Evolutionary conservation across 164 flowering plant genomes (phyloP), one percentile per base, ranked within the genome.

Genomic region (Brasenia schreberi): DNA sequence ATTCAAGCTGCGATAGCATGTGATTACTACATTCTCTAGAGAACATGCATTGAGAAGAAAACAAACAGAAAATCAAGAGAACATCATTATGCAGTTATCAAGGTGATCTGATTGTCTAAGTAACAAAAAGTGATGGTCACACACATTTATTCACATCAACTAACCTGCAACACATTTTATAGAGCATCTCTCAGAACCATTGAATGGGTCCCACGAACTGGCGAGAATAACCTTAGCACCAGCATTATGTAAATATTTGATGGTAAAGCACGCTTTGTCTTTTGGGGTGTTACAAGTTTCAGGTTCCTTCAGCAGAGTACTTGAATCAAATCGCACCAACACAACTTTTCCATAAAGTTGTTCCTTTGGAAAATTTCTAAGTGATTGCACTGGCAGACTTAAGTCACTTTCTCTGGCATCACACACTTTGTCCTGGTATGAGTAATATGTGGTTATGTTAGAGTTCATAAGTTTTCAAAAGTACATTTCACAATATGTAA

Each of bases 281-380:
- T 77, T 76, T 43, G 53, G 64, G 67, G 59, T 53, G 27, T 65
- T 69, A 5, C 16, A 59, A 33, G 72, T 73, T 60, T 58, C 60
- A 19, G 49, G 68, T 67, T 77, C 75, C 18, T 7, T 27, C 43
- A 85, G 79, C 72, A 89, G 68, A 59, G 82, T 27, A 58, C 73
- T 64, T 49, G 88, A 76, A 77, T 92, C 96, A 77, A 87, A 82
- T 69, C 96, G 81, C 59, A 89, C 95, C 88, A 89, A 67, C 39
- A 83, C 90, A 72, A 84, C 77, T 75, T 75, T 89, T 44, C 75
- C 81, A 65, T 65, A 63, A 56, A 92, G 88, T 69, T 84, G 77
- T 71, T 84, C 80, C 73, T 61, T 78, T 0, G 92, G 90, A 71
- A 81, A 85, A 12, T 67, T 59, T 69, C 76, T 76, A 62, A 89